Evolutionary conservation across 1,284 basidiomycete genomes (phyloP).

Genomic region (Cutaneotrichosporon spelunceum): DNA sequence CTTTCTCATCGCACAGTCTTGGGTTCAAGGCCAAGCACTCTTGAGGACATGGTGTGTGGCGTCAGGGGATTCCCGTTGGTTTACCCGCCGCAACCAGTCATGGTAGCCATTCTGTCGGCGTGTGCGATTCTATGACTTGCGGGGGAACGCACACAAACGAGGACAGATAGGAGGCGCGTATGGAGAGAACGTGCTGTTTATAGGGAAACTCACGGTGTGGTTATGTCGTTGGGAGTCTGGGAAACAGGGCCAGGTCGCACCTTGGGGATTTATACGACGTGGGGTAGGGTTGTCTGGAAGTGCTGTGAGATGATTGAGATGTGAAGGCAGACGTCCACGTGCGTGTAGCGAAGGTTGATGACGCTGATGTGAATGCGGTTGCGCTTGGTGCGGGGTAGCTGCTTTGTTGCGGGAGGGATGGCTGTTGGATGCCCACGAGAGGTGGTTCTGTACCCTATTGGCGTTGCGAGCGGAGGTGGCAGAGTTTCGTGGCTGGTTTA

Average conservation of each 20-base stretch:
- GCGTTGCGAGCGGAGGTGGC: neutral
- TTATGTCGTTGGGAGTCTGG: neutral
- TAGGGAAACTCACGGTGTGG: neutral
- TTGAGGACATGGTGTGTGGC: neutral
- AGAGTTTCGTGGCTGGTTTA: neutral
- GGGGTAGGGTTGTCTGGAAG: neutral
- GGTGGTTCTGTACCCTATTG: neutral
- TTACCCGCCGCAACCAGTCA: neutral
- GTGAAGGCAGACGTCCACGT: neutral
- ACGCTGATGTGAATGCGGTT: neutral
- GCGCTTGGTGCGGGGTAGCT: neutral
- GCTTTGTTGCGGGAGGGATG: neutral
- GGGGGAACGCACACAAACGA: neutral
- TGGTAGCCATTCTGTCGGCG: neutral
- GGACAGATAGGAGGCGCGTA: neutral
- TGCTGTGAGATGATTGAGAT: neutral
- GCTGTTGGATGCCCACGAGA: neutral
- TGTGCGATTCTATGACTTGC: neutral
- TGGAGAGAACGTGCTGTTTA: neutral
- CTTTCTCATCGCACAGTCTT: neutral
- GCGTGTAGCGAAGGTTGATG: neutral
- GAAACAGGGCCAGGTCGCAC: neutral
- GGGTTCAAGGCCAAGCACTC: neutral
- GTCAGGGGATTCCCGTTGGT: neutral
- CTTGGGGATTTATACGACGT: neutral